Evolutionary conservation across 148 eudicot genomes (phyloP).

Genomic region (Mesembryanthemum crystallinum): DNA sequence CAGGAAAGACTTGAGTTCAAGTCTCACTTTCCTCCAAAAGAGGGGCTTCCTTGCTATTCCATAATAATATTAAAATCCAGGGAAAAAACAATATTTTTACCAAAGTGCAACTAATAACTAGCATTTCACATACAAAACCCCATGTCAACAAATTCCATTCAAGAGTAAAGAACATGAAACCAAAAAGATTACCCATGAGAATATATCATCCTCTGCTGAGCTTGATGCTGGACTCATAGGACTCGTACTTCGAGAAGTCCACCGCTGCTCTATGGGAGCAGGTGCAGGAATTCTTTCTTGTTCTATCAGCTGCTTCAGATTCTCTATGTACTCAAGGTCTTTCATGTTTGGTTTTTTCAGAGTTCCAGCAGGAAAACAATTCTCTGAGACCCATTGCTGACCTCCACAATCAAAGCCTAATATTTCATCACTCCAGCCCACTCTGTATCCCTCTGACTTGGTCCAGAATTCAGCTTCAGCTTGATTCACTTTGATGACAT

Average conservation of each 20-base stretch:
- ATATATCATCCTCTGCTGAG: constrained; percentile 68
- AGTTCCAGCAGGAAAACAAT: constrained; percentile 92
- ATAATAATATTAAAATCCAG: no score
- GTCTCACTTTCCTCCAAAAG: no score
- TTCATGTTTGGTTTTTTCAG: constrained; percentile 82
- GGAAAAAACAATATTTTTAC: no score
- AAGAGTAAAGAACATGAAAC: background rate
- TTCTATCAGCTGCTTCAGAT: constrained; percentile 70
- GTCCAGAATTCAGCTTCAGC: constrained; percentile 96
- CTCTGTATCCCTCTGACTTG: constrained; percentile 90
- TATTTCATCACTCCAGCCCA: constrained; percentile 97
- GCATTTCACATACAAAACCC: background rate
- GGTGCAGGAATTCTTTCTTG: constrained; percentile 84
- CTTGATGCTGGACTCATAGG: constrained; percentile 94
- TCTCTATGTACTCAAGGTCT: constrained; percentile 80
- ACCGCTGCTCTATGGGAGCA: constrained; percentile 95
- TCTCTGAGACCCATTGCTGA: constrained; percentile 98
- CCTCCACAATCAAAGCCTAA: constrained; percentile 99
- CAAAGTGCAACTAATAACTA: background rate
- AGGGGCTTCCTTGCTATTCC: no score
- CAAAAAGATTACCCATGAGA: constrained; percentile 74
- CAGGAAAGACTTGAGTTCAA: no score
- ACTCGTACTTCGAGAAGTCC: constrained; percentile 82
- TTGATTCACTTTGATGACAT: constrained; percentile 68
- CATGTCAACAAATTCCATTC: background rate